These are phyloP conservation scores for Pseudogymnoascus sp. DNA, from an alignment of 2,329 filamentous ascomycete species.

Conservation along the genomic window DNA sequence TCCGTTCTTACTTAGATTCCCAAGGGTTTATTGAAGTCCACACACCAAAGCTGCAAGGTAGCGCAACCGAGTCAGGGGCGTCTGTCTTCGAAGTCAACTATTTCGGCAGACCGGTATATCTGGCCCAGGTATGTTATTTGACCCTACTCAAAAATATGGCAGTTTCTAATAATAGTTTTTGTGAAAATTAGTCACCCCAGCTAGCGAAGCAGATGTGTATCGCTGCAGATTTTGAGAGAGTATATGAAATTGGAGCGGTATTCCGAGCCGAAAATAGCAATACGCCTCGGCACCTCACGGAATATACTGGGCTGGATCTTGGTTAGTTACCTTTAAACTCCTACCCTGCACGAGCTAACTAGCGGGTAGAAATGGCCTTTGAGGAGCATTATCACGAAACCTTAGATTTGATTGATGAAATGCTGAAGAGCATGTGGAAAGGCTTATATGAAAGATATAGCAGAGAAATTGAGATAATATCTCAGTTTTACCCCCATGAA, in stretches of 20 bases:
- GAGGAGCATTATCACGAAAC: constrained; percentile 86
- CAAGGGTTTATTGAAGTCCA: constrained; percentile 87
- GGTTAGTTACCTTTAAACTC: background rate
- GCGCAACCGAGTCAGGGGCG: constrained; percentile 82
- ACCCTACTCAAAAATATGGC: background rate
- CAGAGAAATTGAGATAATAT: constrained; percentile 68
- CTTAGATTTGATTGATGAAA: constrained; percentile 65
- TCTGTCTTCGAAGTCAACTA: constrained; percentile 90
- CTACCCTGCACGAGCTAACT: background rate
- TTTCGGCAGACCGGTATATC: constrained; percentile 76
- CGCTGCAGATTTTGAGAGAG: constrained; percentile 77
- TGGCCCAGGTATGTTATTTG: constrained; percentile 51
- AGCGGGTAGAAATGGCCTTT: constrained; percentile 66
- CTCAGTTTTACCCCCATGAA: constrained; percentile 75
- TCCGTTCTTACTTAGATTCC: constrained; percentile 65
- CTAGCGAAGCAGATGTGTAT: constrained; percentile 90
- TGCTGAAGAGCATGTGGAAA: constrained; percentile 71
- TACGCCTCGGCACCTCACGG: constrained; percentile 86
- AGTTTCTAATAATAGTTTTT: background rate
- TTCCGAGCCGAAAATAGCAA: constrained; percentile 95
- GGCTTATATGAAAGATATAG: constrained; percentile 60
- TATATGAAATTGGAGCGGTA: constrained; percentile 84
- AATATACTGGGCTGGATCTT: constrained; percentile 86
- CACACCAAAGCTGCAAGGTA: constrained; percentile 83
- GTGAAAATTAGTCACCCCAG: constrained; percentile 55